Base-by-base conservation (phyloP, 1,139 yeast genomes). In the Suhomyces chickasaworum region DNA sequence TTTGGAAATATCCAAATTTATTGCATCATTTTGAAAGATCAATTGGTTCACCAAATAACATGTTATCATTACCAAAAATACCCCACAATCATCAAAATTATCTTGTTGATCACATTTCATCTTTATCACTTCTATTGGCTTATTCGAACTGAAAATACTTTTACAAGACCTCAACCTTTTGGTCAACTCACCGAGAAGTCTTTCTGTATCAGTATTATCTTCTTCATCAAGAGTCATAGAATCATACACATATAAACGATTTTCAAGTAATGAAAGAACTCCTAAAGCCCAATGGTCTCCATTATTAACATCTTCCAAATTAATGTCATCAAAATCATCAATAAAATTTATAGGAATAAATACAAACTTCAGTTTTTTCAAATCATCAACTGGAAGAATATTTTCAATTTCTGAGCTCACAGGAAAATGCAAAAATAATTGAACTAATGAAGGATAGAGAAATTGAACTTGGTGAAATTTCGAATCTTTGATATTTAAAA, bases 231-330 rank as follows among this genome's bases (percentile, higher is more conserved):
- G 25, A 35, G 49, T 46, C 78, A 74, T 73, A 5, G 78, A 73
- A 53, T 75, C 78, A 48, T 72, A 74, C 1, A 75, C 61, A 36
- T 63, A 66, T 10, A 74, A 51, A 29, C 56, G 60, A 39, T 61
- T 62, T 25, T 70, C 73, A 3, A 72, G 51, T 3, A 64, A 40
- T 25, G 68, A 64, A 12, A 69, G 56, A 10, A 75, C 56, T 15
- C 71, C 66, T 22, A 75, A 57, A 1, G 71, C 67, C 80, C 80
- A 75, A 54, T 75, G 80, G 51, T 73, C 78, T 9, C 80, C 80
- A 44, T 60, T 62, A 42, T 69, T 65, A 7, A 59, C 69, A 5
- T 57, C 65, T 45, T 68, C 75, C 40, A 68, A 47, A 45, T 66
- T 62, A 3, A 57, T 53, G 7, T 54, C 59, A 34, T 59, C 63